Base-by-base conservation (phyloP, 768 basidiomycete genomes). In the Collybiopsis confluens region DNA sequence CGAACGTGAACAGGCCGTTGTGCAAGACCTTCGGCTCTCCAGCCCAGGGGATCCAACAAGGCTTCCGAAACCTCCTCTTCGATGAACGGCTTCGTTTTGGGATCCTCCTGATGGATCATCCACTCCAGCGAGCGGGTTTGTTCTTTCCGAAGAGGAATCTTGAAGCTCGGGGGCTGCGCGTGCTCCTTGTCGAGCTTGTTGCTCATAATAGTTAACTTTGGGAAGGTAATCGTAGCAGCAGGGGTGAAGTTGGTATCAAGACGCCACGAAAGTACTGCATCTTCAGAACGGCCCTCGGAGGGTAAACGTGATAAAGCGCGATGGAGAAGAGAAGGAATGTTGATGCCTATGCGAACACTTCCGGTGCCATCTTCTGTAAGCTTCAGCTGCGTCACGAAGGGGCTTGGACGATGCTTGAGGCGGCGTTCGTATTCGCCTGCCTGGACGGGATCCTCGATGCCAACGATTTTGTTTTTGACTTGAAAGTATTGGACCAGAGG, bases 51-150 rank as follows among this genome's bases (percentile, higher is more conserved):
- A 55, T 85, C 86, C 3, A 95, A 74, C 43, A 90, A 80, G 3
- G 92, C 91, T 67, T 98, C 95, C 0, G 92, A 88, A 40, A 97
- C 90, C 65, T 98, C 95, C 65, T 98, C 93, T 67, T 98, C 95
- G 26, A 93, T 66, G 65, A 96, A 98, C 1, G 90, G 86, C 9
- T 78, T 67, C 0, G 82, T 81, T 30, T 81, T 72, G 1, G 61
- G 53, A 1, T 79, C 72, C 68, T 98, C 95, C 62, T 90, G 90
- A 42, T 73, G 66, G 42, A 96, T 69, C 95, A 97, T 97, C 95
- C 95, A 98, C 48, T 82, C 82, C 50, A 97, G 71, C 2, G 94
- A 97, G 26, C 94, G 90, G 20, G 91, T 74, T 64, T 98, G 95
- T 62, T 98, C 95, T 27, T 74, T 80, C 37, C 95, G 82, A 26